Conservation (phyloP, 139 green algal genomes). For the Asterochloris erici region DNA sequence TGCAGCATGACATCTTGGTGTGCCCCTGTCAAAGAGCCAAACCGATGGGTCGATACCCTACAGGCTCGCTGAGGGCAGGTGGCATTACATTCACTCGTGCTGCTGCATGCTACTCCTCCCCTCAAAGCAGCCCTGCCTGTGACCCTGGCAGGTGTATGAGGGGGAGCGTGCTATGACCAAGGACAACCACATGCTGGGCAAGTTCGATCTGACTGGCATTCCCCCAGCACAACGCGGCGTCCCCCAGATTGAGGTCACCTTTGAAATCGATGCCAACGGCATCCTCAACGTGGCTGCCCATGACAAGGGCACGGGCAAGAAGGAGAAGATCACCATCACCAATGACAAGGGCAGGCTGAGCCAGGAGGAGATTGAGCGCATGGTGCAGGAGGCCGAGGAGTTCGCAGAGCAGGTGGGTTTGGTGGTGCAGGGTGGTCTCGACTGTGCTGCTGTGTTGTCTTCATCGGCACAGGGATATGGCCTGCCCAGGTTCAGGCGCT, state of each 20-base stretch:
- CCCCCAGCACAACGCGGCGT: conserved; percentile 76
- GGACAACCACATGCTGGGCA: conserved; percentile 93
- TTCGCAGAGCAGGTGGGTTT: conserved; percentile 50
- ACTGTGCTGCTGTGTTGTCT: conserved; percentile 6
- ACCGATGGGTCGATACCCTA: too few relatives aligned
- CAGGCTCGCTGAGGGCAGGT: too few relatives aligned
- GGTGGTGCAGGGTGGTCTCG: neutral
- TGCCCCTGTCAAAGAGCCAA: too few relatives aligned
- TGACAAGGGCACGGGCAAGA: conserved; percentile 81
- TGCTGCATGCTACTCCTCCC: too few relatives aligned
- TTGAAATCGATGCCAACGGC: conserved; percentile 89
- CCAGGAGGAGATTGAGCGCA: conserved; percentile 70
- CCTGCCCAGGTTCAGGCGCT: too few relatives aligned
- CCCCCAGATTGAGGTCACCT: conserved; percentile 87
- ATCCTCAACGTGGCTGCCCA: conserved; percentile 87
- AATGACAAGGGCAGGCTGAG: conserved; percentile 71
- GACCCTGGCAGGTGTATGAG: conserved; percentile 65
- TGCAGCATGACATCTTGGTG: too few relatives aligned
- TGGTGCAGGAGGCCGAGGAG: conserved; percentile 67
- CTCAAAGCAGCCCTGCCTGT: neutral
- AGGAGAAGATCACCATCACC: conserved; percentile 86
- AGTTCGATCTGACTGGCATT: conserved; percentile 90
- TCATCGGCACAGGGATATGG: too few relatives aligned
- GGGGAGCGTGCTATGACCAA: conserved; percentile 91
- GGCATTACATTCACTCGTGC: too few relatives aligned